These are phyloP conservation scores for Aspergillus latus DNA, from an alignment of 2,329 filamentous ascomycete genomes.

Conservation along the genomic window DNA sequence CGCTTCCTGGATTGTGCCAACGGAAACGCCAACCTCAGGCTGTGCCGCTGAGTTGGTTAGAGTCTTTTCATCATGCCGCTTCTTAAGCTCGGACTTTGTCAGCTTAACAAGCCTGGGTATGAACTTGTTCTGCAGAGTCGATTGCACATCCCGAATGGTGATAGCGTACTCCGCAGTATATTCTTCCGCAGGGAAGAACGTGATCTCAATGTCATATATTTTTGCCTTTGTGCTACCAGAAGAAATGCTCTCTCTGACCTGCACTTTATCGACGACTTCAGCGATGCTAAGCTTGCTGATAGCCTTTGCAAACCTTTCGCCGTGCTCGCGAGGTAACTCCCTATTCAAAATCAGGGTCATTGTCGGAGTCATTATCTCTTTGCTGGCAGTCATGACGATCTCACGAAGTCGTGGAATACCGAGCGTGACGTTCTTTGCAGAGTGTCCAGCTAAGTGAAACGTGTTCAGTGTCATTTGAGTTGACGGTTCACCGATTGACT, in stretches of 20 bases:
- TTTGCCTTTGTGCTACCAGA: constrained; percentile 72
- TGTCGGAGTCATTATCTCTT: constrained; percentile 79
- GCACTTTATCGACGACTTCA: constrained; percentile 77
- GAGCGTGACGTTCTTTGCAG: constrained; percentile 96
- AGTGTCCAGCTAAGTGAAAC: constrained; percentile 98
- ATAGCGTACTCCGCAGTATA: constrained; percentile 87
- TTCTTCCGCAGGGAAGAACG: constrained; percentile 80
- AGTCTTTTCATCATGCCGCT: constrained; percentile 64
- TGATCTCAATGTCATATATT: constrained; percentile 76
- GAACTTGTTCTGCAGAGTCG: constrained; percentile 77
- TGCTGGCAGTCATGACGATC: constrained; percentile 96
- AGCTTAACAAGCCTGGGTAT: constrained; percentile 69
- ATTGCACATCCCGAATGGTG: constrained; percentile 70
- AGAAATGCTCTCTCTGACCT: constrained; percentile 76
- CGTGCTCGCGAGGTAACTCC: constrained; percentile 67
- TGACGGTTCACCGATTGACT: constrained; percentile 94
- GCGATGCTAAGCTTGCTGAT: constrained; percentile 84
- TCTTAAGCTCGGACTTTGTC: constrained; percentile 74
- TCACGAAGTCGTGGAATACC: constrained; percentile 97
- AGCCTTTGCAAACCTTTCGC: constrained; percentile 81
- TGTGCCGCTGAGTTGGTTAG: constrained; percentile 64
- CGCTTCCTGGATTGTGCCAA: constrained; percentile 57
- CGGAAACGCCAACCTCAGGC: constrained; percentile 70
- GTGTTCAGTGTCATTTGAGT: constrained; percentile 99
- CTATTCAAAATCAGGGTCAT: constrained; percentile 72